A percentile compares a stretch with the other conserved stretches of the same genome.
These are phyloP conservation scores for Sporothrix dimorphospora DNA, from an alignment of 2,329 filamentous ascomycete genomes.

Conservation along the genomic window DNA sequence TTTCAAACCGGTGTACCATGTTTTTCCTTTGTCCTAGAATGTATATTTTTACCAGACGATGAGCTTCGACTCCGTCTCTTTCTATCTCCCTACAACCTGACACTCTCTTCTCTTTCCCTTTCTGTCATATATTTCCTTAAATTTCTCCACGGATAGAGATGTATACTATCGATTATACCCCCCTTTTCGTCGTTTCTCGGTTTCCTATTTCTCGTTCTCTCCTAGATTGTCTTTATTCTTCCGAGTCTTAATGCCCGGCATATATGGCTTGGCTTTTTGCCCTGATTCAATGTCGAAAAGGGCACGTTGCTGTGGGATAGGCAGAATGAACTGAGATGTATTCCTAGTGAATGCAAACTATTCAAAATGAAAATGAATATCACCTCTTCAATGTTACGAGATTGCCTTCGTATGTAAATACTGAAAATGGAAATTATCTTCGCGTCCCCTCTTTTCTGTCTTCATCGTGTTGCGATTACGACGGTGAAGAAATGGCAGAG, in stretches of 20 bases:
- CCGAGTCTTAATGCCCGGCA: background rate
- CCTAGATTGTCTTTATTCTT: background rate
- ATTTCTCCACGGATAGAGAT: constrained; percentile 11
- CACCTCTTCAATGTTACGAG: background rate
- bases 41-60: constrained; percentile 12
- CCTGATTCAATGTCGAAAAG: background rate
- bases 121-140: constrained; percentile 3
- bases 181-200: background rate
- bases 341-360: constrained; percentile 1
- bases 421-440: background rate
- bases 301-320: background rate
- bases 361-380: background rate
- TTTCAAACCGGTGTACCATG: background rate
- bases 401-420: background rate
- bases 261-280: background rate
- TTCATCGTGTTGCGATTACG: background rate
- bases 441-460: background rate
- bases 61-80: background rate
- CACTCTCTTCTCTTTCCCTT: background rate
- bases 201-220: background rate
- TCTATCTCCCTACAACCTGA: background rate
- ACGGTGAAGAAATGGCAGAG: background rate
- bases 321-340: background rate
- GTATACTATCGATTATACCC: constrained; percentile 22
- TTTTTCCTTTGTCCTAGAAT: constrained; percentile 16